These are phyloP conservation scores for Colletotrichum chrysophilum DNA, from an alignment of 2,329 filamentous ascomycete genomes.

Conservation along the genomic window DNA sequence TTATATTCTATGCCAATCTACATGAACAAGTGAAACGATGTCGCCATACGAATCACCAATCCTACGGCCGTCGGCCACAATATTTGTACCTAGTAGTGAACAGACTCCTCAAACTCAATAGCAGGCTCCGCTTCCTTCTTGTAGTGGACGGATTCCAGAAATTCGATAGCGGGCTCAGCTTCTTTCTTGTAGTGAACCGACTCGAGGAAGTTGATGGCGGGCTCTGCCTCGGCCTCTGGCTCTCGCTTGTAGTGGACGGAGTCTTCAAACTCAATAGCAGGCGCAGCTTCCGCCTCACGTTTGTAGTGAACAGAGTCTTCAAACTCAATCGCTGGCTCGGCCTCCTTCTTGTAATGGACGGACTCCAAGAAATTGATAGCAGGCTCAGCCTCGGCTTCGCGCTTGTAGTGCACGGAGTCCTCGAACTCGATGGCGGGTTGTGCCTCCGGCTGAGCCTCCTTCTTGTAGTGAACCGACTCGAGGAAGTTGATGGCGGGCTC, in stretches of 20 bases:
- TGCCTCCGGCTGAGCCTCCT: not conserved
- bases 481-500: not conserved
- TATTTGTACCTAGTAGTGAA: not conserved
- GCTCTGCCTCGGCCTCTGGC: not conserved
- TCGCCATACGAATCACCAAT: not conserved
- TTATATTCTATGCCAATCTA: not conserved
- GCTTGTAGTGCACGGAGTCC: conserved; percentile 3
- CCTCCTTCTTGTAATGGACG: not conserved
- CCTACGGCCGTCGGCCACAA: not conserved
- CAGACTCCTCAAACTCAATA: not conserved
- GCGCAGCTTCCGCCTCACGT: not conserved
- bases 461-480: conserved; percentile 3
- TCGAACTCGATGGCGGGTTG: not conserved
- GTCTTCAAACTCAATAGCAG: not conserved
- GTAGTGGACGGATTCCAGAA: not conserved
- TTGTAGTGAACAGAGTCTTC: conserved; percentile 1
- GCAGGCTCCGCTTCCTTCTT: not conserved
- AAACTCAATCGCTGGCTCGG: not conserved
- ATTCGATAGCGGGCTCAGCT: not conserved
- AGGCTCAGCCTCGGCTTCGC: not conserved
- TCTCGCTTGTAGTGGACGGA: not conserved
- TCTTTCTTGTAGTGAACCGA: not conserved
- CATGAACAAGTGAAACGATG: not conserved
- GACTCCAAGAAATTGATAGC: not conserved
- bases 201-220: not conserved